These are phyloP conservation scores for Diplodia seriata DNA, from an alignment of 2,329 filamentous ascomycete genomes.

Conservation along the genomic window DNA sequence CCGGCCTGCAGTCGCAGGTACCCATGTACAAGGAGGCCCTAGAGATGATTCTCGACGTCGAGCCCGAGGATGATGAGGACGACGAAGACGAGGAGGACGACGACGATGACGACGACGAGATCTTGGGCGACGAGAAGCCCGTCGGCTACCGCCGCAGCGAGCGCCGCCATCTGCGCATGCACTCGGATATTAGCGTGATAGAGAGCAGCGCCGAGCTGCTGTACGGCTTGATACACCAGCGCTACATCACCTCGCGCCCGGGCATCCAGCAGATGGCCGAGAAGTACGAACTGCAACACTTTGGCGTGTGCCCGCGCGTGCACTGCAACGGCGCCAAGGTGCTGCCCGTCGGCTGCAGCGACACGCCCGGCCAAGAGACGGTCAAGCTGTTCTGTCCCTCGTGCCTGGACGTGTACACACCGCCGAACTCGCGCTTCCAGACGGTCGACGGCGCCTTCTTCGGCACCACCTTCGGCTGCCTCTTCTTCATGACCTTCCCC, in stretches of 20 bases:
- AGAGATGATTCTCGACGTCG: constrained; percentile 99
- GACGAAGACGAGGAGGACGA: constrained; percentile 77
- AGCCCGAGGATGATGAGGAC: constrained; percentile 92
- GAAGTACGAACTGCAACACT: constrained; percentile 97
- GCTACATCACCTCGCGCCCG: constrained; percentile 94
- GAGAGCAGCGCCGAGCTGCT: constrained; percentile 98
- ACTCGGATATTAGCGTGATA: constrained; percentile 91
- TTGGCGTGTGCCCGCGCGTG: constrained; percentile 92
- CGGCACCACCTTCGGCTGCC: constrained; percentile 92
- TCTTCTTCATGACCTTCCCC: constrained; percentile 98
- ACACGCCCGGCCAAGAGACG: constrained; percentile 94
- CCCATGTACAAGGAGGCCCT: constrained; percentile 99
- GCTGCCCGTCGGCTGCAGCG: constrained; percentile 89
- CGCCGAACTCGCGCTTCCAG: constrained; percentile 96
- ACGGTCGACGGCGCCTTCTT: constrained; percentile 98
- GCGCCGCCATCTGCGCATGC: constrained; percentile 82
- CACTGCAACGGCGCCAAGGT: constrained; percentile 90
- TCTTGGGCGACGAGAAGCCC: constrained; percentile 62
- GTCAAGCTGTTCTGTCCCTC: constrained; percentile 98
- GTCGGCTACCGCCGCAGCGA: constrained; percentile 56
- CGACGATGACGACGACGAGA: constrained; percentile 64
- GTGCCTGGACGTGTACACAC: constrained; percentile 95
- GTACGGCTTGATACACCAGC: constrained; percentile 97
- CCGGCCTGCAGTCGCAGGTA: constrained; percentile 91
- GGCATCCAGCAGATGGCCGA: constrained; percentile 99